Conservation (phyloP, 768 basidiomycete species). For the Phanerodontia chrysosporium region DNA sequence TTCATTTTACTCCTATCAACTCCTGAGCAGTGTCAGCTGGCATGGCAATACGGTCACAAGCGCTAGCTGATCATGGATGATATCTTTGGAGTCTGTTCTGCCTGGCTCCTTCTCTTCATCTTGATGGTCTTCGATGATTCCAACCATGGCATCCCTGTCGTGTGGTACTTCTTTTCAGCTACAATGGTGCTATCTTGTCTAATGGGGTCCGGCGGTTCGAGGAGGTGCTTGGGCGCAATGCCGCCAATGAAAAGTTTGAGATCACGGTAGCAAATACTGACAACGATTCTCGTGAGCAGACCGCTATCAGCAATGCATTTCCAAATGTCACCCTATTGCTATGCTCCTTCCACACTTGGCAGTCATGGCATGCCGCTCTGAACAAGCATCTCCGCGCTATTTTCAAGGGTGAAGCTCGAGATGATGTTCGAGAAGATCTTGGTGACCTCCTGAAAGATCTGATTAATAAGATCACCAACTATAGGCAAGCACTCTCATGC, state of each 20-base stretch:
- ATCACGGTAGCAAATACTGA: slow-evolving; percentile 24
- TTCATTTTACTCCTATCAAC: slow-evolving; percentile 19
- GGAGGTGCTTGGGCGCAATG: slow-evolving; percentile 15
- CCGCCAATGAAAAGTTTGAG: slow-evolving; percentile 18
- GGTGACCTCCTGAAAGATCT: too few relatives aligned
- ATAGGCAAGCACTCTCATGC: too few relatives aligned
- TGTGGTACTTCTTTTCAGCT: slow-evolving; percentile 15
- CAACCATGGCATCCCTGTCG: slow-evolving; percentile 13
- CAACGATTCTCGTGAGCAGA: slow-evolving; percentile 26
- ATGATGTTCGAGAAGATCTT: too few relatives aligned
- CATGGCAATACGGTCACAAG: slow-evolving; percentile 16
- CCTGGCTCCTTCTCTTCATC: slow-evolving; percentile 13
- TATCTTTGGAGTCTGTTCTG: slow-evolving; percentile 17
- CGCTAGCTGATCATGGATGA: slow-evolving; percentile 11
- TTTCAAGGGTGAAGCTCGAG: not conserved
- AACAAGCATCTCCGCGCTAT: slow-evolving; percentile 21
- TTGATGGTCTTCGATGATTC: slow-evolving; percentile 14
- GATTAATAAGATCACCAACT: too few relatives aligned
- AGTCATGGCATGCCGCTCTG: slow-evolving; percentile 30
- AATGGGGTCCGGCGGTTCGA: not conserved
- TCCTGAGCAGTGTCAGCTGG: not conserved
- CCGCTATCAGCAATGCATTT: slow-evolving; percentile 18
- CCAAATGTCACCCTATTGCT: slow-evolving; percentile 22
- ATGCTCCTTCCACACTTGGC: slow-evolving; percentile 33
- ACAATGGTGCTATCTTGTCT: not conserved